A percentile compares a stretch with the other conserved stretches of the same genome.
These are phyloP conservation scores for Blastobotrys ciferrii DNA, from an alignment of 1,139 yeast genomes.

Conservation along the genomic window DNA sequence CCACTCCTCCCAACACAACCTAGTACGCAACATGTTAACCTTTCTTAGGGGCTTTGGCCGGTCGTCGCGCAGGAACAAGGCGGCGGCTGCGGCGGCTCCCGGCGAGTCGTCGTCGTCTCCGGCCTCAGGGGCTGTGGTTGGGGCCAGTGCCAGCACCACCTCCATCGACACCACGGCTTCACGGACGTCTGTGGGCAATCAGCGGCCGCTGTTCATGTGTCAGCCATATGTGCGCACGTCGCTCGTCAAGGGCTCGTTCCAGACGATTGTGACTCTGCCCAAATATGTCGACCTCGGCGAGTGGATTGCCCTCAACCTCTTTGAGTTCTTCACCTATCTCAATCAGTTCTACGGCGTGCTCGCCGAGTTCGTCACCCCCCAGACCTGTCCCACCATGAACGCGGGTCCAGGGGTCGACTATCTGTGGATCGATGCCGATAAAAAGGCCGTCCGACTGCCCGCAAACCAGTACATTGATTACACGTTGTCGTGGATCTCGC, in stretches of 20 bases:
- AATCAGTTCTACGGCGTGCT: conserved; percentile 87
- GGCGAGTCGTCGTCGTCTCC: conserved; percentile 16
- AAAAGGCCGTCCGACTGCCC: conserved; percentile 79
- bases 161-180: conserved; percentile 13
- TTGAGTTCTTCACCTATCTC: conserved; percentile 82
- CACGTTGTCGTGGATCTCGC: conserved; percentile 86
- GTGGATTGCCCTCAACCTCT: conserved; percentile 92
- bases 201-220: conserved; percentile 67
- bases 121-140: conserved; percentile 19
- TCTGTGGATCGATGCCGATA: conserved; percentile 80
- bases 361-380: conserved; percentile 86
- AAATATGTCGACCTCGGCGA: conserved; percentile 92
- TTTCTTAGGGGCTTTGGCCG: conserved; percentile 59
- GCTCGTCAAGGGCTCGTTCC: conserved; percentile 94
- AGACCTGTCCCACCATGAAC: conserved; percentile 87
- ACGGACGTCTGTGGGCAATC: conserved; percentile 15
- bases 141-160: conserved; percentile 10
- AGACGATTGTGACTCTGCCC: conserved; percentile 91
- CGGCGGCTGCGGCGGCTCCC: too few relatives aligned
- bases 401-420: conserved; percentile 94
- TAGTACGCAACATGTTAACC: conserved; percentile 30
- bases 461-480: conserved; percentile 91
- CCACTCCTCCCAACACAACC: conserved; percentile 19
- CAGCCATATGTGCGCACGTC: conserved; percentile 95
- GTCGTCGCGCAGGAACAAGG: conserved; percentile 50